Base-by-base conservation (phyloP, 106 monocot species). In the Gastrodia elata region DNA sequence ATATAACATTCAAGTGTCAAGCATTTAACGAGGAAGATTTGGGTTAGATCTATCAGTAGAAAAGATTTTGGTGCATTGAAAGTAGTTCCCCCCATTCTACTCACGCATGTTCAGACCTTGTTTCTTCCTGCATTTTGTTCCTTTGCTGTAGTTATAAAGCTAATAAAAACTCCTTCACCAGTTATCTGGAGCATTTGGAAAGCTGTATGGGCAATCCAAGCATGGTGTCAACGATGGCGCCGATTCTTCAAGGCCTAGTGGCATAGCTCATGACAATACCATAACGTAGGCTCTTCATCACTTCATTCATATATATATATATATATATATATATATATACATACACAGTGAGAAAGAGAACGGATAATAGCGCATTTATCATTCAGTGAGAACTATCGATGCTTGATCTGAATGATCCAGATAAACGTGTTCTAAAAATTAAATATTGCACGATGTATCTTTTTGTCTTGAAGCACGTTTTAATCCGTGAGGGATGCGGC, bases 121-220 rank as follows among this genome's bases (percentile, higher is more conserved):
- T n/a, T n/a, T 52, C 52, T 8, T 52, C 52, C n/a, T 52, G 52
- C 18, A 52, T 52, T 5, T 52, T 22, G 22, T 52, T 22, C 20
- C 22, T 6, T 3, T 52, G 22, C 22, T 22, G 6, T 10, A 44
- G 22, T 22, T 52, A 5, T 52, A 18, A 52, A 5, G 52, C 52
- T 52, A n/a, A n/a, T 52, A 22, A 52, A n/a, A 52, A n/a, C n/a
- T 52, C 1, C 61, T 16, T 67, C 37, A 18, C 38, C 84, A 97
- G 97, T 93, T 97, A 65, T 86, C 97, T 65, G 94, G 84, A 82
- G 97, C 97, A 44, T 86, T 97, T 82, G 92, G 97, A 36, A 97
- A 93, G 82, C 73, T 97, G 28, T 97, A 97, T 39, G 90, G 97
- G 34, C 89, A 92, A 70, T 88, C 92, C 39, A 97, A 79, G 76